Base-by-base conservation (phyloP, 2,329 filamentous ascomycete species). In the Fusarium sp. region DNA sequence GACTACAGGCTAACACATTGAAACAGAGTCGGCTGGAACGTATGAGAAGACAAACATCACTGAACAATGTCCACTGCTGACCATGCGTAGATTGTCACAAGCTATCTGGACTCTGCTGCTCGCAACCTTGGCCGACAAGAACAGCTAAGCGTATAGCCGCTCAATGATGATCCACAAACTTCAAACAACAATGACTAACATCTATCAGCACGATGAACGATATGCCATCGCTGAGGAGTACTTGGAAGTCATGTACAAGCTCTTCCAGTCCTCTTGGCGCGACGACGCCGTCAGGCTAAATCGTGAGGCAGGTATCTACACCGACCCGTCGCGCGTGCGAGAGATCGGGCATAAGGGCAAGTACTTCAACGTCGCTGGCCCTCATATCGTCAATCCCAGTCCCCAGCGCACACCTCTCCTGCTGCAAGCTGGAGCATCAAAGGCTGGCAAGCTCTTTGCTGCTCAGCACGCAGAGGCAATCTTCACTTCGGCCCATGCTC, bases 381-480 rank as follows among this genome's bases (percentile, higher is more conserved):
- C 89, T n/a, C 89, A 92, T 66, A 85, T 92, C 70, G 87, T 65
- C 85, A 91, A 59, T 90, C 90, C 86, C 85, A 48, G 47, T 34
- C 90, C 90, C 0, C 91, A 93, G 72, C 82, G 91, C 3, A 92
- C 90, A 0, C 91, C 91, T 0, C 81, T 93, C 4, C 84, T 93
- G 3, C 82, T 93, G 3, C 91, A 93, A 77, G 91, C 91, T 0
- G 91, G 91, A 0, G 91, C 90, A 0, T 91, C 89, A 1, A 86
- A 84, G 49, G 85, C 89, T 0, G 91, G 90, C 4, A 91, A 90
- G 77, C 78, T 80, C 0, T 93, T 93, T 72, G 90, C 90, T 0
- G 88, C 90, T 0, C 87, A 90, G 68, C 90, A 93, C 74, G 91
- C 91, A 1, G 91, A 93, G 74, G 90, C 86, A 4, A 90, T 93